Percentiles rank a stretch among this genome's conserved stretches.
These are phyloP conservation scores for Cadophora gregata DNA, from an alignment of 2,329 filamentous ascomycete species.

Conservation along the genomic window DNA sequence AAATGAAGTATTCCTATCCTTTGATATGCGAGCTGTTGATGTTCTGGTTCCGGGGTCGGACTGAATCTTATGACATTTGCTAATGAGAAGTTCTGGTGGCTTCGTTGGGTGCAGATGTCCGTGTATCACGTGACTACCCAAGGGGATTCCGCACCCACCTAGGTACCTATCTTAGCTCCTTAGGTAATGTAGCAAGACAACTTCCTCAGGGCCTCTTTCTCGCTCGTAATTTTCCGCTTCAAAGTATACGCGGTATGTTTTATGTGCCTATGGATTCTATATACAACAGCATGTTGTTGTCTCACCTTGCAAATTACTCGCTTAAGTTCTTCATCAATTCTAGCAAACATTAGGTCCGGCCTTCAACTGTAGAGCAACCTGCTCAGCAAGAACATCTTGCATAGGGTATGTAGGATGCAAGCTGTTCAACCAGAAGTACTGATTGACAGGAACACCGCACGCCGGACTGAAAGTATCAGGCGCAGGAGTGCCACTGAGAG, in stretches of 20 bases:
- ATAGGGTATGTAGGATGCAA: slow-evolving; percentile 69
- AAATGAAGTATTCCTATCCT: slow-evolving; percentile 11
- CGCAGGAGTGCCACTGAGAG: slow-evolving; percentile 50
- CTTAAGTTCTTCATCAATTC: not conserved
- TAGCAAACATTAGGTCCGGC: slow-evolving; percentile 50
- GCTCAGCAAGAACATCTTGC: slow-evolving; percentile 62
- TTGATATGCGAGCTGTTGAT: not conserved
- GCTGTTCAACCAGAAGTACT: slow-evolving; percentile 69
- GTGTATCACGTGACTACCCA: not conserved
- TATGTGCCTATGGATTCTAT: not conserved
- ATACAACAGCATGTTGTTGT: not conserved
- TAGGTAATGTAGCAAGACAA: no score
- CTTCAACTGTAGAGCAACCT: slow-evolving; percentile 50
- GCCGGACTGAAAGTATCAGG: slow-evolving; percentile 49
- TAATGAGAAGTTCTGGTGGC: not conserved
- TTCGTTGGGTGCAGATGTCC: not conserved
- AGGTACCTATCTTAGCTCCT: no score
- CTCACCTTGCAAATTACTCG: not conserved
- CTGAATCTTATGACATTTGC: not conserved
- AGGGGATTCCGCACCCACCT: no score
- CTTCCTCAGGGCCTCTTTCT: no score
- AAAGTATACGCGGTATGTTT: not conserved
- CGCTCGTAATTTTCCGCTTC: no score
- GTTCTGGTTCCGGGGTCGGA: not conserved
- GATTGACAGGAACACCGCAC: slow-evolving; percentile 61